phyloP scores from a whole-genome alignment of 2,329 filamentous ascomycete genomes.

The Onygenales sp. region DNA sequence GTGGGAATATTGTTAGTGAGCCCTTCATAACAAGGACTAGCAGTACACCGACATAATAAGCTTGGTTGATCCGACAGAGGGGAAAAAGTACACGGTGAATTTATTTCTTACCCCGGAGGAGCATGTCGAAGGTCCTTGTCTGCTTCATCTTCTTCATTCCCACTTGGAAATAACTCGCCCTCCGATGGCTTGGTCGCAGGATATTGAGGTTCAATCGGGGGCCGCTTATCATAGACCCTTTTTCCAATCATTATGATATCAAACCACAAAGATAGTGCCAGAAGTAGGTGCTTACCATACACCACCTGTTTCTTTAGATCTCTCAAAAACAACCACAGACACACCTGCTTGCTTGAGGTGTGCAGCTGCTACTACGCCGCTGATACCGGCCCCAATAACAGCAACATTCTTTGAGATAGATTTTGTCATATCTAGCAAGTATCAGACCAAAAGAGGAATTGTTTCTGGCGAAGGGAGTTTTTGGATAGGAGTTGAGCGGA shows the following conservation, averaged over 20 bases:
- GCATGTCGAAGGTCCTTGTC: slow-evolving; percentile 29
- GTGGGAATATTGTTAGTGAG: slow-evolving; percentile 47
- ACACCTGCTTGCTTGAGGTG: slow-evolving; percentile 38
- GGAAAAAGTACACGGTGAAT: too few species aligned
- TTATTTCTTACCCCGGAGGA: slow-evolving; percentile 37
- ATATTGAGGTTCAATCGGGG: slow-evolving; percentile 40
- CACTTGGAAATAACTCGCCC: slow-evolving; percentile 19
- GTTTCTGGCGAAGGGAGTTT: too few species aligned
- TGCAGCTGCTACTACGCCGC: slow-evolving; percentile 38
- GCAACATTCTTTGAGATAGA: slow-evolving; percentile 22
- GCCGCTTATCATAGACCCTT: slow-evolving; percentile 43
- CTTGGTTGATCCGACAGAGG: neutral
- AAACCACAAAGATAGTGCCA: neutral
- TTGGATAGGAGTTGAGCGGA: too few species aligned
- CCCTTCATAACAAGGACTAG: slow-evolving; percentile 43
- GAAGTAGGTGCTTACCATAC: slow-evolving; percentile 38
- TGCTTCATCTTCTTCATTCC: slow-evolving; percentile 9
- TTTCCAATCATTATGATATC: neutral
- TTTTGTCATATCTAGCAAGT: too few species aligned
- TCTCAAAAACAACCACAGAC: slow-evolving; percentile 47
- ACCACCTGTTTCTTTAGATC: slow-evolving; percentile 43
- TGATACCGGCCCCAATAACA: slow-evolving; percentile 45
- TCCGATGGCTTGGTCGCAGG: slow-evolving; percentile 28
- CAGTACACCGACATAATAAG: neutral
- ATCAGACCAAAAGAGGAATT: too few species aligned